Evolutionary conservation across 2,329 filamentous ascomycete species (phyloP), one percentile per base, ranked within the genome.

Genomic region (Aaosphaeria arxii): DNA sequence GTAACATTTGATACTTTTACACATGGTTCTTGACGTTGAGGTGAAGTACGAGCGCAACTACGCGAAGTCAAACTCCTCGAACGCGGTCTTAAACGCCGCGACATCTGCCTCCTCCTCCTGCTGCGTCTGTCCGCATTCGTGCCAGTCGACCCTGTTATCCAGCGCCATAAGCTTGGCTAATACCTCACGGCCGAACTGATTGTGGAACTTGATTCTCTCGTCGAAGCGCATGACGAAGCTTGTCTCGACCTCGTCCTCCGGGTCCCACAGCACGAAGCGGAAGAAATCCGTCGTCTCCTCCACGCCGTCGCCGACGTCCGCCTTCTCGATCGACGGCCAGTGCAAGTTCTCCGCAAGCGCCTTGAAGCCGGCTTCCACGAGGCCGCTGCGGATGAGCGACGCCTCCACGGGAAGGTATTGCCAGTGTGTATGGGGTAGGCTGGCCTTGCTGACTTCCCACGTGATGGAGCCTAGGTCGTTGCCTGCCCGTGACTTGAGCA

Each of bases 381-480:
- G 77, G 0, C 88, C 88, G 42, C 84, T 83, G 17, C 73, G 74
- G 44, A 96, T 80, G 40, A 89, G 74, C 7, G 87, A 78, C 0
- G 80, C 75, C 0, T 87, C 82, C 1, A 95, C 77, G 1, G 94
- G 90, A 30, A 97, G 74, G 57, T 95, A 87, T 71, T 99, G 95
- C 94, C 91, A 96, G 64, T 97, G 92, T 1, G 86, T 80, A 66
- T 99, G 94, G 47, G 97, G 85, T 46, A 94, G 90, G 44, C 82
- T 81, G 4, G 78, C 78, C 44, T 91, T 86, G 64, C 86, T 92
- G 60, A 99, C 91, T 72, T 97, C 94, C 84, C 90, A 99, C 0
- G 90, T 94, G 1, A 97, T 87, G 2, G 85, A 82, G 11, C 92
- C 94, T 1, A 96, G 82, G 54, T 80, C 80, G 53, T 80, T 68